These are phyloP conservation scores for Auriscalpium microsporum DNA, from an alignment of 768 basidiomycete species.

Conservation along the genomic window DNA sequence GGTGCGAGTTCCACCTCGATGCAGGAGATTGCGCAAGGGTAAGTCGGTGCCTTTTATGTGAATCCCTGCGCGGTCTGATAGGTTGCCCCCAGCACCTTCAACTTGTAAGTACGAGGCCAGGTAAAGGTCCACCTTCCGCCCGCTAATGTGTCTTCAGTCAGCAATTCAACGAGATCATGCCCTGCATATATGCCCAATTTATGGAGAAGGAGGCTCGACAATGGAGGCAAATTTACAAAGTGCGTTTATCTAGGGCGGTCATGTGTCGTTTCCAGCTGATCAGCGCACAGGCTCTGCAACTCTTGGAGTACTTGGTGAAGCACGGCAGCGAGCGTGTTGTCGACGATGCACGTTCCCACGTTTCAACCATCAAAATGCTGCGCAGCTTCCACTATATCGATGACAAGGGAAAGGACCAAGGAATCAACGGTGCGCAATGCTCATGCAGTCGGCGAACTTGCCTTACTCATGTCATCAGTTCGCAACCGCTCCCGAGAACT, in stretches of 20 bases:
- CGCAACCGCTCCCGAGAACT: slow-evolving; percentile 91
- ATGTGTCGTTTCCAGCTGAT: background rate
- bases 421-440: slow-evolving; percentile 74
- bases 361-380: slow-evolving; percentile 95
- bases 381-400: slow-evolving; percentile 98
- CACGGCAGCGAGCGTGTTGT: slow-evolving; percentile 97
- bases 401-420: slow-evolving; percentile 97
- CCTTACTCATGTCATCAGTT: slow-evolving; percentile 40
- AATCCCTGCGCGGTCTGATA: background rate
- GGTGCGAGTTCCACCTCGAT: slow-evolving; percentile 96
- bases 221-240: slow-evolving; percentile 99
- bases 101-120: slow-evolving; percentile 59
- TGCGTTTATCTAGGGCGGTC: slow-evolving; percentile 18
- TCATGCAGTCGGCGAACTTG: background rate
- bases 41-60: slow-evolving; percentile 24
- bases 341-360: slow-evolving; percentile 91
- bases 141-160: slow-evolving; percentile 43
- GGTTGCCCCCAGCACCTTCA: slow-evolving; percentile 76
- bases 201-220: slow-evolving; percentile 98
- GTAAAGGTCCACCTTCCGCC: background rate
- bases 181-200: slow-evolving; percentile 87
- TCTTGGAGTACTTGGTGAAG: slow-evolving; percentile 93
- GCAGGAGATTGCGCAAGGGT: slow-evolving; percentile 99
- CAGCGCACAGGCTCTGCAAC: slow-evolving; percentile 64
- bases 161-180: slow-evolving; percentile 99